These are phyloP conservation scores for Aspergillus sp. DNA, from an alignment of 2,329 filamentous ascomycete species.

Conservation along the genomic window DNA sequence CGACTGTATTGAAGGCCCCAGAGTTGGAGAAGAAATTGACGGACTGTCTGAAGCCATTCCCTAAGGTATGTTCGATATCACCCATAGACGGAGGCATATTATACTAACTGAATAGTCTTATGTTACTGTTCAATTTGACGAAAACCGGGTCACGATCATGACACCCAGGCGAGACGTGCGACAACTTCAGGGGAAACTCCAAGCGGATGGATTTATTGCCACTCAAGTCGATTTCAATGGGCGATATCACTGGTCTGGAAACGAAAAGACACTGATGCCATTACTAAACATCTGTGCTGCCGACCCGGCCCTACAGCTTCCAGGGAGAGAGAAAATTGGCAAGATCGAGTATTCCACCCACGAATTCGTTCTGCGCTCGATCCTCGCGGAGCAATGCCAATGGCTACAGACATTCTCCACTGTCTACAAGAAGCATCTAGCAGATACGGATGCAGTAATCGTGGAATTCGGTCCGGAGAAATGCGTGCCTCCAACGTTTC, in stretches of 20 bases:
- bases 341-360: slow-evolving; percentile 3
- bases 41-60: slow-evolving; percentile 4
- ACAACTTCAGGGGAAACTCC: slow-evolving; percentile 10
- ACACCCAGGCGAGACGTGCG: slow-evolving; percentile 7
- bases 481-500: slow-evolving; percentile 16
- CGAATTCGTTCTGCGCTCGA: slow-evolving; percentile 9
- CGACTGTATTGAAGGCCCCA: slow-evolving; percentile 9
- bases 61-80: slow-evolving; percentile 5
- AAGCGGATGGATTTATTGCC: slow-evolving; percentile 10
- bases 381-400: slow-evolving; percentile 12
- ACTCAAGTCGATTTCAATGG: slow-evolving; percentile 17
- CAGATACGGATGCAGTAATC: slow-evolving; percentile 4
- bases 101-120: slow-evolving; percentile 12
- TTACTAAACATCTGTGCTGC: slow-evolving; percentile 11
- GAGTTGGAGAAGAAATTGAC: neutral
- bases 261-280: slow-evolving; percentile 3
- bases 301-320: slow-evolving; percentile 10
- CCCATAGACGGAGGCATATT: neutral
- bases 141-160: slow-evolving; percentile 17
- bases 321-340: neutral
- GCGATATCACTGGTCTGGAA: slow-evolving; percentile 18
- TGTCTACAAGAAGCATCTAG: slow-evolving; percentile 6
- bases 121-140: slow-evolving; percentile 16
- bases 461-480: slow-evolving; percentile 18
- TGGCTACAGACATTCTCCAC: slow-evolving; percentile 14